Evolutionary conservation across 129 eudicot genomes (phyloP).

Genomic region (Lactuca saligna): DNA sequence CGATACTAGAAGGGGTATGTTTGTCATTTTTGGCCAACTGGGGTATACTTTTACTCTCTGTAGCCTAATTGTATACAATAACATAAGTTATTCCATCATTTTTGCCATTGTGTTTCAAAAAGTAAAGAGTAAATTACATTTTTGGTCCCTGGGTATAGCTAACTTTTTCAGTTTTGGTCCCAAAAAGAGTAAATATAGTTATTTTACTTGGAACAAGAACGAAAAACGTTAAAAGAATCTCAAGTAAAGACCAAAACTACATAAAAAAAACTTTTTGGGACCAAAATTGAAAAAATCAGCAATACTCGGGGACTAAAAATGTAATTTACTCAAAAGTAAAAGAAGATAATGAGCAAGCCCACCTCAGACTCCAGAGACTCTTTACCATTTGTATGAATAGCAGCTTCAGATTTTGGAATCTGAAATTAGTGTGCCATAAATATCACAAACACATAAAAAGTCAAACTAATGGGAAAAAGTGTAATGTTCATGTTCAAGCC

Average conservation of each 20-base stretch:
- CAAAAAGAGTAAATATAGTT: too few relatives aligned
- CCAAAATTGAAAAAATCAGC: too few relatives aligned
- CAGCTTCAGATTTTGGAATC: conserved; percentile 48
- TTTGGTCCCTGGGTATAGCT: too few relatives aligned
- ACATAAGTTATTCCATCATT: conserved; percentile 3
- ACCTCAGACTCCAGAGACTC: conserved; percentile 56
- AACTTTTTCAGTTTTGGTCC: too few relatives aligned
- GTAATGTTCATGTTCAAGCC: neutral
- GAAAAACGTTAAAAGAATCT: too few relatives aligned
- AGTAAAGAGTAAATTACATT: too few relatives aligned
- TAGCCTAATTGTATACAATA: conserved; percentile 41
- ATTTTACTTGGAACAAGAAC: too few relatives aligned
- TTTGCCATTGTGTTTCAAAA: neutral
- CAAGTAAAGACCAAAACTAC: too few relatives aligned
- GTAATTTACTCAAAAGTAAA: neutral
- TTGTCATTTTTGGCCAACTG: conserved; percentile 44
- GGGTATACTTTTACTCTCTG: conserved; percentile 45
- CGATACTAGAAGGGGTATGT: conserved; percentile 48
- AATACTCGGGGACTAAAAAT: too few relatives aligned
- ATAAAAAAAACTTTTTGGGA: too few relatives aligned
- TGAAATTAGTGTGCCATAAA: conserved; percentile 30
- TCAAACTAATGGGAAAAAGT: conserved; percentile 1
- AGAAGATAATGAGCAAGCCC: conserved; percentile 17
- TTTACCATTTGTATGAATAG: conserved; percentile 31
- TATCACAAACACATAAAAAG: conserved; percentile 17